A percentile compares a stretch with the other conserved stretches of the same genome.
Conservation (phyloP, 2,329 filamentous ascomycete genomes). For the Helicocarpus griseus region DNA sequence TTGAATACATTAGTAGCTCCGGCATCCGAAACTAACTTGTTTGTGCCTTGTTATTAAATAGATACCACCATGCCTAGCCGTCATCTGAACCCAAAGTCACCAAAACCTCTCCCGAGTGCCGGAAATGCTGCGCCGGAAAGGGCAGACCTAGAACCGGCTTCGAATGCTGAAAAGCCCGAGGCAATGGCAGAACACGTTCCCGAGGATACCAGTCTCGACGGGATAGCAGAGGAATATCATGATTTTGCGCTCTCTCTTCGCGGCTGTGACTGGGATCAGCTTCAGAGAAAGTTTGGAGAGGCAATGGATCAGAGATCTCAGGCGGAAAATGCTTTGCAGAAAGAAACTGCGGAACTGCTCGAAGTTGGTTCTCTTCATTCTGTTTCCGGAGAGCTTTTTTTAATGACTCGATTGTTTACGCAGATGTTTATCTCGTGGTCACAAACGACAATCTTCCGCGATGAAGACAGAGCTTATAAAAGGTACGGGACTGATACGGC, state of each 20-base stretch:
- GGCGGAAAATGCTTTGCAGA: slow-evolving; percentile 55
- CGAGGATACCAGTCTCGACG: neutral
- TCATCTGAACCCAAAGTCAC: neutral
- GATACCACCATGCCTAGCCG: neutral
- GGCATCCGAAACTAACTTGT: neutral
- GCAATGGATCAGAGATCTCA: slow-evolving; percentile 54
- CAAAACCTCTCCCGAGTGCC: neutral
- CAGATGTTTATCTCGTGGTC: slow-evolving; percentile 79
- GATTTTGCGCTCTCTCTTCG: slow-evolving; percentile 28
- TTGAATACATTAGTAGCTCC: too few relatives aligned
- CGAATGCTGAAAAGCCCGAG: neutral
- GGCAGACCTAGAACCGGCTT: neutral
- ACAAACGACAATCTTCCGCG: slow-evolving; percentile 58
- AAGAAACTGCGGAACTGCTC: slow-evolving; percentile 59
- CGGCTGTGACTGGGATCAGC: slow-evolving; percentile 66
- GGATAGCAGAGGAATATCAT: slow-evolving; percentile 13
- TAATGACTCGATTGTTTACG: neutral
- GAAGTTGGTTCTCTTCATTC: slow-evolving; percentile 38
- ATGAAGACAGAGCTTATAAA: slow-evolving; percentile 68
- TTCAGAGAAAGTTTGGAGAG: slow-evolving; percentile 58
- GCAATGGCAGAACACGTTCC: neutral
- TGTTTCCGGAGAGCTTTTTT: neutral
- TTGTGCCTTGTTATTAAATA: neutral
- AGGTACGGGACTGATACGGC: slow-evolving; percentile 50
- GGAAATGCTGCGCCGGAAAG: neutral